Percentiles rank a stretch among this genome's conserved stretches.
These are phyloP conservation scores for Suillus spraguei DNA, from an alignment of 768 basidiomycete genomes.

Conservation along the genomic window DNA sequence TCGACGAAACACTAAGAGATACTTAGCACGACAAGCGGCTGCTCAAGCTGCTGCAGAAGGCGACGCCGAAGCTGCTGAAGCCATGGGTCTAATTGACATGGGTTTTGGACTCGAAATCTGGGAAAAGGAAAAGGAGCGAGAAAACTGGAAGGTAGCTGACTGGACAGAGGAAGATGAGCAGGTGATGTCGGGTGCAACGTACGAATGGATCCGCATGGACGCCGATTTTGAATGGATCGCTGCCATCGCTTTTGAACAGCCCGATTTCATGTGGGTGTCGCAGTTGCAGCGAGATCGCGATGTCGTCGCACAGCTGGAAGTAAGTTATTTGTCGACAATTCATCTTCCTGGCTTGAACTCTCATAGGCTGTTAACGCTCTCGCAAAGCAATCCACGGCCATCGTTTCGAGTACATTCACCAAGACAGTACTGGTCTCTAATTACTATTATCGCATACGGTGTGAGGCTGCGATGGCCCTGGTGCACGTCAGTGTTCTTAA, in stretches of 20 bases:
- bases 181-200: conserved; percentile 92
- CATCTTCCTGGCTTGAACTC: conserved; percentile 14
- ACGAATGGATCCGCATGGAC: conserved; percentile 99
- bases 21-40: conserved; percentile 88
- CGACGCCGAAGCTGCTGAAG: conserved; percentile 89
- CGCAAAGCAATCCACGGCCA: conserved; percentile 75
- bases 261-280: conserved; percentile 98
- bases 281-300: conserved; percentile 95
- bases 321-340: conserved; percentile 37
- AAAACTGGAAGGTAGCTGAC: conserved; percentile 95
- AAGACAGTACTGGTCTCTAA: conserved; percentile 94
- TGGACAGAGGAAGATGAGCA: conserved; percentile 98
- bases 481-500: conserved; percentile 60
- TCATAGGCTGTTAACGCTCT: conserved; percentile 92
- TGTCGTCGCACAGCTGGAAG: conserved; percentile 97
- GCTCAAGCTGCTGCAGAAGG: conserved; percentile 93
- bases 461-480: conserved; percentile 88
- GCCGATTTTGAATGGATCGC: conserved; percentile 99
- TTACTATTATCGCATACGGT: conserved; percentile 95
- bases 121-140: conserved; percentile 93
- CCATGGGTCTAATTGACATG: conserved; percentile 93
- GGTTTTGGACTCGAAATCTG: conserved; percentile 92
- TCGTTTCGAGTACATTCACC: conserved; percentile 89
- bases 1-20: conserved; percentile 95
- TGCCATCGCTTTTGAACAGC: conserved; percentile 89